Base-by-base conservation (phyloP, 2,329 filamentous ascomycete genomes). In the Cordyceps pruinosa region DNA sequence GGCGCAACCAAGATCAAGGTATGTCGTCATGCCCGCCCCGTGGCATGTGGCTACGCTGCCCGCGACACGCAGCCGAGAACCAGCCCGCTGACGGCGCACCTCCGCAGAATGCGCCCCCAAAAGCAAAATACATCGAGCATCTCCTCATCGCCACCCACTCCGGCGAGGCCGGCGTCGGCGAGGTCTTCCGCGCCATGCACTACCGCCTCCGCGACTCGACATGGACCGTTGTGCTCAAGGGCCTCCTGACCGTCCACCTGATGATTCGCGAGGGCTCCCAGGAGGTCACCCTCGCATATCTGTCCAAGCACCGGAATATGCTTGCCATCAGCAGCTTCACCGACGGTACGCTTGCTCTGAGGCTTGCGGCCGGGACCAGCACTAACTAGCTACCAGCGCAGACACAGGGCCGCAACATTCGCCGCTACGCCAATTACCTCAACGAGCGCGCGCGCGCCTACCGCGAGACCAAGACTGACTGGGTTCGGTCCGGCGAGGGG, bases 151-250 rank as follows among this genome's bases (percentile, higher is more conserved):
- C 94, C 61, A 99, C 94, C 37, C 90, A 97, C 74, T 88, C 91
- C 23, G 94, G 92, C 65, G 94, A 99, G 74, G 89, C 90, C 55
- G 94, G 93, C 64, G 90, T 99, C 59, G 93, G 87, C 59, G 94
- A 99, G 75, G 89, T 99, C 68, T 97, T 99, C 72, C 87, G 94
- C 60, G 90, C 91, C 42, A 78, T 99, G 56, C 91, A 95, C 69
- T 85, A 90, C 70, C 85, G 94, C 53, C 75, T 99, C 63, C 87
- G 91, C 70, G 94, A 99, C 72, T 93, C 93, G 64, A 96, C 94
- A 79, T 99, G 94, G 94, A 99, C 94, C n/a, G 91, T 97, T 58
- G 93, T 96, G 62, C 96, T 97, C 85, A 99, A 99, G 78, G 87
- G 90, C 66, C 79, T 99, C 64, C 96, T 97, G 66, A 94, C 96